Percentiles rank a stretch among this genome's conserved stretches.
phyloP scores from a whole-genome alignment of 2,329 filamentous ascomycete genomes.

The Akanthomyces uredinophilus region DNA sequence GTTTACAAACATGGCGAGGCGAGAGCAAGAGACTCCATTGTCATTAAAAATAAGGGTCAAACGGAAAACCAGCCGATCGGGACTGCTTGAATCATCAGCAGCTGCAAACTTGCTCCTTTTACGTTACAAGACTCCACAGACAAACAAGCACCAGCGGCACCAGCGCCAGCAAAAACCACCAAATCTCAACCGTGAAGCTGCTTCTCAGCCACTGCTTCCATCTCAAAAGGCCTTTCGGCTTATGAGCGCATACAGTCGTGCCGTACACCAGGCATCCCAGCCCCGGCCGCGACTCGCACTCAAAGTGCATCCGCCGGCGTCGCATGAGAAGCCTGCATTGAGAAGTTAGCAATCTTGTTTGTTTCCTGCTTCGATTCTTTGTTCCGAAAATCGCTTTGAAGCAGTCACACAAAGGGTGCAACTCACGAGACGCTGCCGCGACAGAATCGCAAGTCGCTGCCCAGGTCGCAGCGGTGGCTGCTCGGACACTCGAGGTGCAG shows the following conservation, averaged over 20 bases:
- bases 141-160: slow-evolving; percentile 36
- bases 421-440: slow-evolving; percentile 53
- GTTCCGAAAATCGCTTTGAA: too few relatives aligned
- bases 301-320: slow-evolving; percentile 52
- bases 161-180: slow-evolving; percentile 43
- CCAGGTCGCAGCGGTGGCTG: slow-evolving; percentile 49
- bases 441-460: slow-evolving; percentile 56
- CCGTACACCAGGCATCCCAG: slow-evolving; percentile 52
- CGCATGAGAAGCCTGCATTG: slow-evolving; percentile 49
- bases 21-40: not conserved
- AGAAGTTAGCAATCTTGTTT: not conserved
- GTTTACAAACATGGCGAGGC: too few relatives aligned
- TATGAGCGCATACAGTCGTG: slow-evolving; percentile 43
- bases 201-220: slow-evolving; percentile 40
- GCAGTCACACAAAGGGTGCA: too few relatives aligned
- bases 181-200: slow-evolving; percentile 41
- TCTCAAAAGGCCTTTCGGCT: slow-evolving; percentile 37
- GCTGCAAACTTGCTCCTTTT: too few relatives aligned
- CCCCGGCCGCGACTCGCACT: slow-evolving; percentile 54
- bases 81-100: not conserved
- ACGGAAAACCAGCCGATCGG: too few relatives aligned
- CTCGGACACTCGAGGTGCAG: slow-evolving; percentile 63
- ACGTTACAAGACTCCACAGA: slow-evolving; percentile 16
- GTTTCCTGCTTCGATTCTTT: too few relatives aligned
- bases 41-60: not conserved